Conservation (phyloP, 176 grass and related monocot genomes). For the Bromus sterilis region DNA sequence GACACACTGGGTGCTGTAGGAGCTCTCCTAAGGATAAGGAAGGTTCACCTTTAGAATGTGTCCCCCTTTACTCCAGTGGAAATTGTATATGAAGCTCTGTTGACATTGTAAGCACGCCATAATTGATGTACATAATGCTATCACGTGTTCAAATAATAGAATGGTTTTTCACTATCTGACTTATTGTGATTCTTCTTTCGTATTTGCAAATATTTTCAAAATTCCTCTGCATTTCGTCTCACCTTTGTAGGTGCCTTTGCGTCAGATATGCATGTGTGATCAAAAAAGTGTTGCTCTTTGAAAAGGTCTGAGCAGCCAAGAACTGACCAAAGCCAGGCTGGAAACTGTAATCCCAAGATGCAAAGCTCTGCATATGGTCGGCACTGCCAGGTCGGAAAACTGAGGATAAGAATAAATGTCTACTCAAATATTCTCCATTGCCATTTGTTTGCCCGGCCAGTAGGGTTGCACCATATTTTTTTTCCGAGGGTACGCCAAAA, state of each 20-base stretch:
- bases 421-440: conserved; percentile 27
- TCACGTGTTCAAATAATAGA: neutral
- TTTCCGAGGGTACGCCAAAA: too few species aligned
- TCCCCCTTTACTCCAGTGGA: conserved; percentile 35
- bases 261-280: conserved; percentile 13
- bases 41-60: conserved; percentile 31
- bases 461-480: conserved; percentile 1
- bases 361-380: conserved; percentile 12
- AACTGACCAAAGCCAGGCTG: conserved; percentile 1
- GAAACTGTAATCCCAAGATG: conserved; percentile 3
- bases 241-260: neutral
- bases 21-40: conserved; percentile 36
- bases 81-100: conserved; percentile 38
- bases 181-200: neutral
- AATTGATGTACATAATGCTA: conserved; percentile 13
- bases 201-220: neutral
- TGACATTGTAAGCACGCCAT: neutral
- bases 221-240: neutral
- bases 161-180: conserved; percentile 5
- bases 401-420: conserved; percentile 35
- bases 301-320: conserved; percentile 28
- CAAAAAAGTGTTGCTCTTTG: neutral
- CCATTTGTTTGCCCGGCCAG: neutral
- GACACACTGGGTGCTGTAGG: neutral
- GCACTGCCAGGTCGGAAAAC: conserved; percentile 4